Evolutionary conservation across 139 green algal species (phyloP).

Genomic region (Coccomyxa sp.): DNA sequence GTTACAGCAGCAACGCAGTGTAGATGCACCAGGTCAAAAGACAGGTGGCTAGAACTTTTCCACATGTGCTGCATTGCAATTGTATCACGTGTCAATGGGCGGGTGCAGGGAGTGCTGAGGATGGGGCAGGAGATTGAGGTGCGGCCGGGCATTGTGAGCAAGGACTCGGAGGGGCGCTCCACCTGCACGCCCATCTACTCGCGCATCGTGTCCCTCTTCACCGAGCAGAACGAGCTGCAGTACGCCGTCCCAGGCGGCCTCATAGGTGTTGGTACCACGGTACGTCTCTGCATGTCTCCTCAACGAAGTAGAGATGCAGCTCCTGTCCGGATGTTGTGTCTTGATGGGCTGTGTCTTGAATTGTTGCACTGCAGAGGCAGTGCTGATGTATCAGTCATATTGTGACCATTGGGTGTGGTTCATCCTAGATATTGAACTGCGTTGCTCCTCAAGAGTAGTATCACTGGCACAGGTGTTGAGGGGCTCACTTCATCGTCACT

Average conservation of each 20-base stretch:
- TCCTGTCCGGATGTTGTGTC: not conserved
- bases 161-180: constrained; percentile 85
- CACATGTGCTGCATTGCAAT: too few relatives aligned
- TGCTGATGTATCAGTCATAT: too few relatives aligned
- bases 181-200: constrained; percentile 94
- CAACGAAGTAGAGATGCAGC: not conserved
- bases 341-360: not conserved
- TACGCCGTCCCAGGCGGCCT: constrained; percentile 96
- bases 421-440: too few relatives aligned
- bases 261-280: constrained; percentile 98
- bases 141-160: constrained; percentile 95
- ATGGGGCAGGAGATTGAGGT: constrained; percentile 95
- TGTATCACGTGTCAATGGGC: not conserved
- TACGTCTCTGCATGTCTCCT: constrained; percentile 13
- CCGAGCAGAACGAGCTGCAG: constrained; percentile 96
- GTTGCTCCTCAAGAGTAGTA: too few relatives aligned
- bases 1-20: too few relatives aligned
- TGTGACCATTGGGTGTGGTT: too few relatives aligned
- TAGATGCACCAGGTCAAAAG: too few relatives aligned
- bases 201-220: constrained; percentile 93
- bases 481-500: too few relatives aligned
- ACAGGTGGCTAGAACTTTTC: too few relatives aligned
- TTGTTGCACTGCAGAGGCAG: not conserved
- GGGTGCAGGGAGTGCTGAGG: constrained; percentile 74
- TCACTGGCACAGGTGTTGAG: too few relatives aligned